Base-by-base conservation (phyloP, 2,329 filamentous ascomycete genomes). In the Neoascochyta sp. region DNA sequence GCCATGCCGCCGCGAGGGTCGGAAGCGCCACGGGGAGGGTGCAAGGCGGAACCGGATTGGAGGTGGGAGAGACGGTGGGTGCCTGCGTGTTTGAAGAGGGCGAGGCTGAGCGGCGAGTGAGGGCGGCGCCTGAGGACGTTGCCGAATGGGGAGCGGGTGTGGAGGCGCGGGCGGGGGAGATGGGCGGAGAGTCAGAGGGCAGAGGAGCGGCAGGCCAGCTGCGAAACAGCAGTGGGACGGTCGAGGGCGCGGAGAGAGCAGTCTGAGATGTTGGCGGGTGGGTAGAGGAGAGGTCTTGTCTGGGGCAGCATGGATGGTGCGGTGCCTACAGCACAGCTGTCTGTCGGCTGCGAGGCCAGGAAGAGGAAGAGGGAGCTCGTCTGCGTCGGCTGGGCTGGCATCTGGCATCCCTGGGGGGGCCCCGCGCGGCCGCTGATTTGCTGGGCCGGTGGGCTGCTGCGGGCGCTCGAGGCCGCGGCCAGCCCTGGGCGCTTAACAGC, bases 1-100 rank as follows among this genome's bases (percentile, higher is more conserved):
- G 61, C 61, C 61, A 64, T 64, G 50, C 43, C 53, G 53, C 41
- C 36, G 22, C 34, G 36, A 32, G 45, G 36, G 35, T 40, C 32
- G 13, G 30, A 39, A 43, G 50, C 45, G 50, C 48, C 55, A 49
- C 42, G 31, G 16, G 41, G 50, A 49, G 42, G 49, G 41, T 38
- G 51, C 43, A 41, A 27, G 18, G 12, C 22, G 25, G 41, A 37
- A 29, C 27, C 34, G 34, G 32, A 22, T 26, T 22, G 16, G 29
- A 31, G 35, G 27, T 27, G 16, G 34, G 14, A 26, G 37, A 35
- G 30, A 34, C 29, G 28, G 14, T 24, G 25, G 29, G 34, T 29
- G 36, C 32, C 33, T 39, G 35, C 35, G 41, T 39, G 24, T 25
- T 24, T 17, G 31, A 30, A 19, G 7, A 36, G 28, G 33, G 30